Percentiles rank a stretch among this genome's conserved stretches.
Evolutionary conservation across 2,329 filamentous ascomycete species (phyloP).

Genomic region (Aspergillus novoparasiticus): DNA sequence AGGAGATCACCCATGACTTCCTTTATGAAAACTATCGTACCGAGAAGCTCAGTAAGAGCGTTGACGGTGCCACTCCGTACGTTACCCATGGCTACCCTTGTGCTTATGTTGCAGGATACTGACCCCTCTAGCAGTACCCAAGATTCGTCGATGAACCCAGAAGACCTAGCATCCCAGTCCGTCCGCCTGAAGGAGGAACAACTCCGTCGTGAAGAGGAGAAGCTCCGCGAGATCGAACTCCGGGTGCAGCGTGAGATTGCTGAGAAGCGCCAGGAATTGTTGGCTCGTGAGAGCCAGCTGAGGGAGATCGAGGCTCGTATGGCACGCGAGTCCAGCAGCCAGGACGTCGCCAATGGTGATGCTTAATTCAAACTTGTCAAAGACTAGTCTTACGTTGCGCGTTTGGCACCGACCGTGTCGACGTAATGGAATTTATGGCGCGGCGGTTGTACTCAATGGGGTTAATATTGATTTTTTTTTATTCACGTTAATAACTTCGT

Average conservation of each 20-base stretch:
- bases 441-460: conserved; percentile 40
- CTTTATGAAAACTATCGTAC: conserved; percentile 99
- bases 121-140: conserved; percentile 48
- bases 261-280: conserved; percentile 97
- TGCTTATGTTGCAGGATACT: conserved; percentile 11
- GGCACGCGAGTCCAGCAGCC: conserved; percentile 74
- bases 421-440: conserved; percentile 39
- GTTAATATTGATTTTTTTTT: conserved; percentile 42
- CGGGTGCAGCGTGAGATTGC: conserved; percentile 99
- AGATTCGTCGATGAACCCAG: conserved; percentile 94
- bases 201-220: conserved; percentile 98
- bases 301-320: conserved; percentile 98
- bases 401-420: conserved; percentile 39
- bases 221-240: conserved; percentile 97
- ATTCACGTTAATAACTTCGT: conserved; percentile 45
- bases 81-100: conserved; percentile 46
- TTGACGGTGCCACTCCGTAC: conserved; percentile 86
- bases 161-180: conserved; percentile 94
- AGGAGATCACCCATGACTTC: conserved; percentile 99
- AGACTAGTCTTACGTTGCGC: conserved; percentile 28
- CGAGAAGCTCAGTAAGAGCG: conserved; percentile 99
- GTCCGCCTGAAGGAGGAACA: conserved; percentile 99
- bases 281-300: conserved; percentile 96
- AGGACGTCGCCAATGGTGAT: conserved; percentile 39
- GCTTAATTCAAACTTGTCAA: conserved; percentile 35